A percentile compares a stretch with the other conserved stretches of the same genome.
phyloP scores from a whole-genome alignment of 2,329 filamentous ascomycete genomes.

The Fusarium virguliforme region DNA sequence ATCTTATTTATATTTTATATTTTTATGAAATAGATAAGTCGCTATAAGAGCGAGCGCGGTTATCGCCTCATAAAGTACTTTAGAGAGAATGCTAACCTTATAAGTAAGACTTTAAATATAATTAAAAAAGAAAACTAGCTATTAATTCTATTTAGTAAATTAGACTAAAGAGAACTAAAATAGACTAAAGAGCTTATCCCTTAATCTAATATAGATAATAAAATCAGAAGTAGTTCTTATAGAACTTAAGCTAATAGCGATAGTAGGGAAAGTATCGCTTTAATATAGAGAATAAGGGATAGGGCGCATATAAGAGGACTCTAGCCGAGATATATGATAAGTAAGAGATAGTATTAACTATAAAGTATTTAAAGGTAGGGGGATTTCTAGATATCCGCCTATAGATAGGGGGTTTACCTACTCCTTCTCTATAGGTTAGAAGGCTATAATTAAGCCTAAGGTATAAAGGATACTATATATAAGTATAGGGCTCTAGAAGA shows the following conservation, averaged over 20 bases:
- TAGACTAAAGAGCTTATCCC: background rate
- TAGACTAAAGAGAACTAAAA: too few relatives aligned
- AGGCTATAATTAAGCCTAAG: background rate
- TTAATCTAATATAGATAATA: too few relatives aligned
- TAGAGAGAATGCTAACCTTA: too few relatives aligned
- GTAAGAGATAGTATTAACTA: background rate
- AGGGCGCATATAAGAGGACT: background rate
- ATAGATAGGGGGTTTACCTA: background rate
- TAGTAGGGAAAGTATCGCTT: background rate
- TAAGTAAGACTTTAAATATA: too few relatives aligned
- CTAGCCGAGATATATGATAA: background rate
- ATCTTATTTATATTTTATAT: too few relatives aligned
- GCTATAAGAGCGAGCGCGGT: too few relatives aligned
- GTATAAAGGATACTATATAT: background rate
- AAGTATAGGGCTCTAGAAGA: background rate
- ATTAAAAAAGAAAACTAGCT: too few relatives aligned
- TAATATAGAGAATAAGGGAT: background rate
- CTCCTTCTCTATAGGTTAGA: background rate
- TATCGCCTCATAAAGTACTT: too few relatives aligned
- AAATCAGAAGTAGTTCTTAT: background rate
- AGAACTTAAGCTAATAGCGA: background rate
- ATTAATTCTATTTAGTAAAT: too few relatives aligned
- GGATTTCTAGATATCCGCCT: background rate
- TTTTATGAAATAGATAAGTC: too few relatives aligned
- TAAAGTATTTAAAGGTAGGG: background rate